These are phyloP conservation scores for Malus hybrid DNA, from an alignment of 331 rosid genomes.

Conservation along the genomic window DNA sequence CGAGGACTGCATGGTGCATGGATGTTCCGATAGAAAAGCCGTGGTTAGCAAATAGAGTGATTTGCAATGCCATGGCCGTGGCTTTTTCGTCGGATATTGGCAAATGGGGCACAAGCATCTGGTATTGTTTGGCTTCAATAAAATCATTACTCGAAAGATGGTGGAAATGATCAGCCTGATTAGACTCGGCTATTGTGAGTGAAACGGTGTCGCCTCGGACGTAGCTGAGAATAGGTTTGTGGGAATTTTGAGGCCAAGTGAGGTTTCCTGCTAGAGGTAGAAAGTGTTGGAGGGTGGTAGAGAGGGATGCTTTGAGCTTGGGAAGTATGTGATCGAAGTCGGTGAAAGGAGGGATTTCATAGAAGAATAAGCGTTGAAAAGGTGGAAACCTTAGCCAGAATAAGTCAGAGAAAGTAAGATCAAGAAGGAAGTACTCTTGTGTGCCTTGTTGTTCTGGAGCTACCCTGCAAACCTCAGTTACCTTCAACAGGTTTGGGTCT, in stretches of 20 bases:
- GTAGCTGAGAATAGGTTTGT: constrained; percentile 10
- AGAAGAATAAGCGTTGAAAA: constrained; percentile 34
- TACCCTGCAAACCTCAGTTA: constrained; percentile 7
- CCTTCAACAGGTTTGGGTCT: not conserved
- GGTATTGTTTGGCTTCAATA: constrained; percentile 17
- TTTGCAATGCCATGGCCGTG: not conserved
- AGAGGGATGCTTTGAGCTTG: constrained; percentile 29
- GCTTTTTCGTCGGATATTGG: not conserved
- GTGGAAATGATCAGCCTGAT: constrained; percentile 19
- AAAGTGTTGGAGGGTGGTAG: constrained; percentile 21
- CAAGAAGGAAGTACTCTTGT: constrained; percentile 6
- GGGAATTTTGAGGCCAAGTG: constrained; percentile 20
- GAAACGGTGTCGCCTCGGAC: constrained; percentile 24
- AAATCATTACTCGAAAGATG: constrained; percentile 16
- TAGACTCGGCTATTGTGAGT: constrained; percentile 37
- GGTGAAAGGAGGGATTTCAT: not conserved
- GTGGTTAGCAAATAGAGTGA: constrained; percentile 1
- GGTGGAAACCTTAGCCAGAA: constrained; percentile 32
- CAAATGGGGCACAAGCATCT: constrained; percentile 16
- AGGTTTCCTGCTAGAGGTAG: constrained; percentile 20
- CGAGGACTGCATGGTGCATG: constrained; percentile 35
- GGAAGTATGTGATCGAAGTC: not conserved
- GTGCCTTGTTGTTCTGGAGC: not conserved
- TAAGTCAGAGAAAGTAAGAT: constrained; percentile 31
- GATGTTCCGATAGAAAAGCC: constrained; percentile 30